Base-by-base conservation (phyloP, 2,329 filamentous ascomycete genomes). In the Ambrosiella cleistominuta region DNA sequence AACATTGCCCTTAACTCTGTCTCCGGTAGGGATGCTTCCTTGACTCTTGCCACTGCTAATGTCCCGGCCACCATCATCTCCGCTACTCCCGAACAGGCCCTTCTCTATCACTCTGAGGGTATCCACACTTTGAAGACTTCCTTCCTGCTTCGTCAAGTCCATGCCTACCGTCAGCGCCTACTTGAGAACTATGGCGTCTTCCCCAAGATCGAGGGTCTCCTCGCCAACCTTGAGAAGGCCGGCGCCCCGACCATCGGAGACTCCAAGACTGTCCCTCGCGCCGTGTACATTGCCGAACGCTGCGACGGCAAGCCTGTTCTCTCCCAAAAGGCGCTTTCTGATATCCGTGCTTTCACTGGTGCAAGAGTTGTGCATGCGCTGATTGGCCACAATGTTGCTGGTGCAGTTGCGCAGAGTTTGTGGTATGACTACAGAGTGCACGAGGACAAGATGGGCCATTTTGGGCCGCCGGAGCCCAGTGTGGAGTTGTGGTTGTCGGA, bases 1-100 rank as follows among this genome's bases (percentile, higher is more conserved):
- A 93, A 88, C 0, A 72, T 98, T 17, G 88, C 89, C 35, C 78
- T 98, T 65, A 97, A 88, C 70, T 93, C 89, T 0, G 89, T 95
- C 35, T 86, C 89, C 13, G 85, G 85, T 6, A 77, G 80, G 40
- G 80, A 80, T 9, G 75, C 85, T 11, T 82, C 93, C 66, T 76
- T 97, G 42, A 73, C 75, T 15, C 71, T 89, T 19, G 88, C 88
- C 19, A 85, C 85, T 19, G 79, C 82, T 60, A 82, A 82, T 52
- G 74, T 94, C 44, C 79, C 85, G 0, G 91, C 91, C 1, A 96
- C 90, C 3, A 78, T 96, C 60, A 74, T 96, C 57, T 81, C 94
- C 47, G 81, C 86, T 7, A 86, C 86, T 2, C 83, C 90, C 0
- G 77, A 82, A 59, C 59, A 61, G 44, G 38, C 56, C 19, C 51